Evolutionary conservation across 371 early-diverging fungal genomes (phyloP), one percentile per base, ranked within the genome.

Genomic region (Mucor circinelloides): DNA sequence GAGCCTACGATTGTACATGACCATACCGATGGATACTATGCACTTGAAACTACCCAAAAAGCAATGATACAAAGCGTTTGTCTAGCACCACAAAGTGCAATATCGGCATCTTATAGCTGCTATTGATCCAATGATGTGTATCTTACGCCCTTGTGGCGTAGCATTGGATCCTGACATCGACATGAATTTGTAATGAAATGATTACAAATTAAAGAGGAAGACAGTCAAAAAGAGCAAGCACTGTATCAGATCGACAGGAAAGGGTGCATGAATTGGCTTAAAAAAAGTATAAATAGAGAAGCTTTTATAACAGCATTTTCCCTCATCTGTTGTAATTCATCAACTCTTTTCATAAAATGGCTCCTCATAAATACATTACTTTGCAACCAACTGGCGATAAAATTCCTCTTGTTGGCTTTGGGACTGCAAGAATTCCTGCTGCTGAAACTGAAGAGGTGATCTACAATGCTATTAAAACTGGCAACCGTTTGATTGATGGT

Each of bases 381-480:
- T 9, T 52, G 27, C 52, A 52, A 12, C 52, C 52, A 58, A 77
- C 80, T 40, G 74, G 76, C 17, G 77, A 83, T 61, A 77, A 77
- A 68, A 77, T 80, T 71, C 83, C 83, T 60, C 36, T 78, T n/a
- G 71, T 75, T 30, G 83, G 83, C n/a, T 78, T 77, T 59, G 83
- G 83, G 31, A 71, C 70, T 60, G 79, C 75, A 62, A 74, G 83
- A 64, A 76, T 83, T 17, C 59, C 72, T 17, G 31, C 56, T 8
- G 42, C 68, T 38, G 79, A 78, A 19, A 64, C 76, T 1, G 83
- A 69, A n/a, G 67, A 80, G 44, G 69, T 75, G 19, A 66, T 81
- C 28, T 91, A 91, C 65, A 79, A 70, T 62, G 83, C 83, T 17
- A 80, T 85, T 60, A 76, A 83, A 60, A 60, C 68, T 44, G 85